Percentiles rank a stretch among this genome's conserved stretches.
These are phyloP conservation scores for Blastobotrys raffinosifermentans DNA, from an alignment of 1,139 yeast genomes.

Conservation along the genomic window DNA sequence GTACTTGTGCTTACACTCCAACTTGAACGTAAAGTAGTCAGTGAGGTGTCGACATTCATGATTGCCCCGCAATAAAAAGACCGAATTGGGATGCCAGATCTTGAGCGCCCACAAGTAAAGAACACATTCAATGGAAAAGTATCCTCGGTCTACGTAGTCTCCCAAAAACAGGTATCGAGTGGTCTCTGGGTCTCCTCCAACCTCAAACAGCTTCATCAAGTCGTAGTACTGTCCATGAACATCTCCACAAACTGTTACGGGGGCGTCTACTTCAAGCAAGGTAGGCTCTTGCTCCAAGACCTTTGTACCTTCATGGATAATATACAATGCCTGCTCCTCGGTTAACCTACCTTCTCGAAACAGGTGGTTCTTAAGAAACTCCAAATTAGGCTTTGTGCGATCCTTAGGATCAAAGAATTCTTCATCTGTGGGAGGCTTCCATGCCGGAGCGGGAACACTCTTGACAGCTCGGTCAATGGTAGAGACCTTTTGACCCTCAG, in stretches of 20 bases:
- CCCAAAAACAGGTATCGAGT: conserved; percentile 85
- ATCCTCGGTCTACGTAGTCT: conserved; percentile 94
- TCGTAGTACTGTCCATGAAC: conserved; percentile 94
- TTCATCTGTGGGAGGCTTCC: conserved; percentile 56
- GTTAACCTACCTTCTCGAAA: conserved; percentile 73
- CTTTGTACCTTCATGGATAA: conserved; percentile 62
- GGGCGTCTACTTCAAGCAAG: conserved; percentile 76
- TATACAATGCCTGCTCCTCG: conserved; percentile 65
- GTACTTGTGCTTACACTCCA: conserved; percentile 87
- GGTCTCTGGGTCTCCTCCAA: conserved; percentile 79
- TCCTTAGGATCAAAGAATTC: conserved; percentile 59
- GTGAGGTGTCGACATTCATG: conserved; percentile 95
- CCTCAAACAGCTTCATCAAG: conserved; percentile 84
- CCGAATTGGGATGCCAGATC: conserved; percentile 65
- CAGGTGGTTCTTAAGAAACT: conserved; percentile 68
- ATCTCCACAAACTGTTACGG: conserved; percentile 95
- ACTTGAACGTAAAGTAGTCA: conserved; percentile 86
- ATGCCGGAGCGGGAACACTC: conserved; percentile 64
- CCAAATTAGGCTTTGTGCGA: conserved; percentile 53
- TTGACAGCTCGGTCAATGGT: conserved; percentile 67
- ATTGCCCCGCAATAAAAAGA: conserved; percentile 87
- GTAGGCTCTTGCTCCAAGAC: conserved; percentile 72
- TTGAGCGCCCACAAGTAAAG: conserved; percentile 76
- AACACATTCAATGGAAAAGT: conserved; percentile 84
- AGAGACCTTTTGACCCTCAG: conserved; percentile 59